Conservation (phyloP, 2,329 filamentous ascomycete species). For the Pseudogymnoascus sp. region DNA sequence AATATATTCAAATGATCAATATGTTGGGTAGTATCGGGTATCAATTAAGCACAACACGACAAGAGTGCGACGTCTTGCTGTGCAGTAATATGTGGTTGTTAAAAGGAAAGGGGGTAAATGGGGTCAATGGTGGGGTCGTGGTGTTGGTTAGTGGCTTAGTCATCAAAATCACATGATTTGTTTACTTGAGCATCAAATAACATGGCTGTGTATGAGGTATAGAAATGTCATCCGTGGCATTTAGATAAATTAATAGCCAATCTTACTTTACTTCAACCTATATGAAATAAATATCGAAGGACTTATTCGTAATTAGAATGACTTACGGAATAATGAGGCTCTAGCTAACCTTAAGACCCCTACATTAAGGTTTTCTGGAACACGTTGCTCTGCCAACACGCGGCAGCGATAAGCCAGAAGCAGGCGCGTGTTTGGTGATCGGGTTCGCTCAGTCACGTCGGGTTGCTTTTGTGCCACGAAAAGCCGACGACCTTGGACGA, state of each 20-base stretch:
- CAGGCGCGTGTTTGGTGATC: constrained; percentile 7
- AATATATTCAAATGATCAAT: constrained; percentile 4
- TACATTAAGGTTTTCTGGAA: neutral
- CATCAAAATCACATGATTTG: neutral
- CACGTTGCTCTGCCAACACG: constrained; percentile 1
- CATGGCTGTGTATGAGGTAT: neutral
- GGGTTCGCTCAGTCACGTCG: neutral
- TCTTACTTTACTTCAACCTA: neutral
- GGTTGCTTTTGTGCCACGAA: neutral
- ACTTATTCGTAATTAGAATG: neutral
- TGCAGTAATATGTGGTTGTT: constrained; percentile 6
- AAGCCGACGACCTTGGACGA: neutral
- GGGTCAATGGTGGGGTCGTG: constrained; percentile 5
- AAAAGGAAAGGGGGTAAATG: constrained; percentile 7
- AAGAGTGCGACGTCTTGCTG: constrained; percentile 3
- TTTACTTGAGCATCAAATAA: neutral
- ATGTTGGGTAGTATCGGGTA: constrained; percentile 7
- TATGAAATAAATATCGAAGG: neutral
- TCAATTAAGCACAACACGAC: constrained; percentile 4
- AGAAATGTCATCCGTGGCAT: neutral
- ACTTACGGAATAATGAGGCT: neutral
- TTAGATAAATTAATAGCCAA: neutral
- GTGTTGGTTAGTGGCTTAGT: constrained; percentile 1
- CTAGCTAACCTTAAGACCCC: neutral
- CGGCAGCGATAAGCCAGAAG: constrained; percentile 2